A percentile compares a stretch with the other conserved stretches of the same genome.
Conservation (phyloP, 352 stramenopile species). For the Thalassiosira livingstoniorum region DNA sequence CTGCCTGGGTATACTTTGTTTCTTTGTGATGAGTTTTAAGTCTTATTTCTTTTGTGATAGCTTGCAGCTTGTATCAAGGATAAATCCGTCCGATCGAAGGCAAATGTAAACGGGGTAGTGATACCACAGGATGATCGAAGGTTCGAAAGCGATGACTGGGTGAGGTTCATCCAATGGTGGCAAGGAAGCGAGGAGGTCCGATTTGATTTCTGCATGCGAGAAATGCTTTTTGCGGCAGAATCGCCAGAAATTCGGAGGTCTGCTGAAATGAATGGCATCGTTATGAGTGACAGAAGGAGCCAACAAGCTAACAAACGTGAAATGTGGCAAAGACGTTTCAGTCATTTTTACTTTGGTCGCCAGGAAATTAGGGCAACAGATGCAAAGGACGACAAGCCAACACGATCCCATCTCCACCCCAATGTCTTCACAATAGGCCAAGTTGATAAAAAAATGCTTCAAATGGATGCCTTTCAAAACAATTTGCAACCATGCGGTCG, state of each 20-base stretch:
- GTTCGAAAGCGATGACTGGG: constrained; percentile 11
- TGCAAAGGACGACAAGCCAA: too few relatives aligned
- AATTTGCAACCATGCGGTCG: too few relatives aligned
- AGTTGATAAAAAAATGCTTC: too few relatives aligned
- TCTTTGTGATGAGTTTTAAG: too few relatives aligned
- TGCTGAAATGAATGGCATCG: constrained; percentile 22
- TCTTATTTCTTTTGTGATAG: too few relatives aligned
- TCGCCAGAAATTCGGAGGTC: constrained; percentile 3
- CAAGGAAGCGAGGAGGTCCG: constrained; percentile 4
- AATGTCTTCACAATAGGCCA: too few relatives aligned
- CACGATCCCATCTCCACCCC: too few relatives aligned
- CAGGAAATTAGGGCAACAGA: too few relatives aligned
- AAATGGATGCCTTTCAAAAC: too few relatives aligned
- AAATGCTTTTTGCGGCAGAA: constrained; percentile 22
- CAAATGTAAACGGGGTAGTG: constrained; percentile 10
- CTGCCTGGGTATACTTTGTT: too few relatives aligned
- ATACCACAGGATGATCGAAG: constrained; percentile 3
- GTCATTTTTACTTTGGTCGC: constrained; percentile 21
- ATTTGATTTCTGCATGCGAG: constrained; percentile 31
- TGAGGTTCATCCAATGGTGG: constrained; percentile 31
- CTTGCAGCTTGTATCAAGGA: constrained; percentile 27
- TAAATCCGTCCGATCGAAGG: constrained; percentile 20
- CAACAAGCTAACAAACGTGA: constrained; percentile 4
- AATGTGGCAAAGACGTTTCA: constrained; percentile 12
- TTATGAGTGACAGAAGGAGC: constrained; percentile 3